phyloP scores from a whole-genome alignment of 1,284 basidiomycete genomes.

The Ustilago bromivora region DNA sequence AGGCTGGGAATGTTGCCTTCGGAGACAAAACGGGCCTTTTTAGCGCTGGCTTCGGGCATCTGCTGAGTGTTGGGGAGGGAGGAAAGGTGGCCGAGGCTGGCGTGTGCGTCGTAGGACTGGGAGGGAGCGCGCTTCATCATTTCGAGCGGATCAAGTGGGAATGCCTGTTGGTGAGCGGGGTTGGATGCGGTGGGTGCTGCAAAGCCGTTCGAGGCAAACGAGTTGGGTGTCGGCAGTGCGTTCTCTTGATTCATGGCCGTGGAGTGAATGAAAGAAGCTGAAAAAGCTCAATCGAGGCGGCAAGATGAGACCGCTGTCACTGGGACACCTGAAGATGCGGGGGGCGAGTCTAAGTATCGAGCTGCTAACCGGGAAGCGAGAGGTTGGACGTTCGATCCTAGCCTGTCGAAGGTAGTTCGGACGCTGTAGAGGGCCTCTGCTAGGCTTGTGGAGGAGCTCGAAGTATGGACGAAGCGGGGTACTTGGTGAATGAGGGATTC shows the following conservation, averaged over 20 bases:
- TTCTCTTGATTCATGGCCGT: constrained; percentile 40
- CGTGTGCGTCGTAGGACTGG: constrained; percentile 54
- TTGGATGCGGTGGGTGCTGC: constrained; percentile 13
- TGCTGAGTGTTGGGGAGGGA: constrained; percentile 29
- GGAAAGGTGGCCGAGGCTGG: constrained; percentile 33
- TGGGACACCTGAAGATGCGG: not conserved
- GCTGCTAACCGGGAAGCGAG: too few species aligned
- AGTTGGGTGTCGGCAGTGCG: constrained; percentile 30
- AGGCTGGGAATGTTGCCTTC: constrained; percentile 57
- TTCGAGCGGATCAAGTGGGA: constrained; percentile 43
- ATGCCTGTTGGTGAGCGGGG: constrained; percentile 29
- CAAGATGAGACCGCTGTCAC: not conserved
- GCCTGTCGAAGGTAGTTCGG: not conserved
- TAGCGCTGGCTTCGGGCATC: constrained; percentile 32
- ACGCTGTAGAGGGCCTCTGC: not conserved
- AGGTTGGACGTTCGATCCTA: not conserved
- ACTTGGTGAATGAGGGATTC: not conserved
- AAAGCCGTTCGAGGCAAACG: constrained; percentile 37
- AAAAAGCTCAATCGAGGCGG: constrained; percentile 4
- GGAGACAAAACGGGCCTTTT: constrained; percentile 61
- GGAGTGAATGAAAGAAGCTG: not conserved
- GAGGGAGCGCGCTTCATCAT: constrained; percentile 61
- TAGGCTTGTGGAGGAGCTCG: not conserved
- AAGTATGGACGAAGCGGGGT: not conserved
- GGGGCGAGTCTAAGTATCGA: not conserved